phyloP scores from a whole-genome alignment of 78 protist species.

The Emiliania huxleyi region DNA sequence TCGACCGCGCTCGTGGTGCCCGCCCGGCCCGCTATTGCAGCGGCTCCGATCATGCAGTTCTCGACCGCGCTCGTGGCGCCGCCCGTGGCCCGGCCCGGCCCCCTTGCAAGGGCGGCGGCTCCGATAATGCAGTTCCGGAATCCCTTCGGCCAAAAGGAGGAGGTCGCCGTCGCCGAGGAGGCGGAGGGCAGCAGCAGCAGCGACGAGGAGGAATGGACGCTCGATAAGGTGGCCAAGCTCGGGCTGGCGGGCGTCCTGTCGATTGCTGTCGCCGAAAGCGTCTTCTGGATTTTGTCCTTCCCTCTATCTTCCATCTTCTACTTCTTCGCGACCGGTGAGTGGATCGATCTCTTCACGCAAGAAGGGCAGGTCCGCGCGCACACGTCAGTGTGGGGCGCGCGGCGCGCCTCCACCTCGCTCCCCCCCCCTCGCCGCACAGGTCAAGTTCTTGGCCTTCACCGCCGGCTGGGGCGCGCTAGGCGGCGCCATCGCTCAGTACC shows the following conservation, averaged over 20 bases:
- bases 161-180: too few relatives aligned
- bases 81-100: too few relatives aligned
- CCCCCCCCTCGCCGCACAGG: background rate
- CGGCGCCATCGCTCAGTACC: background rate
- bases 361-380: background rate
- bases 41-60: too few relatives aligned
- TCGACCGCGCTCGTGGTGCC: too few relatives aligned
- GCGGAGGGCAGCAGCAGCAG: too few relatives aligned
- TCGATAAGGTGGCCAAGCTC: background rate
- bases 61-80: too few relatives aligned
- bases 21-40: too few relatives aligned
- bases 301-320: background rate
- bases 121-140: too few relatives aligned
- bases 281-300: background rate
- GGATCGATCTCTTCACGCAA: background rate
- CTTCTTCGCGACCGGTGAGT: background rate
- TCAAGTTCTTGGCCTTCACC: background rate
- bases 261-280: background rate
- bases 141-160: too few relatives aligned
- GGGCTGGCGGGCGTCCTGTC: background rate
- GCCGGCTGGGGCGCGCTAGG: slow-evolving; percentile 11
- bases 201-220: background rate
- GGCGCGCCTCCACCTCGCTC: background rate
- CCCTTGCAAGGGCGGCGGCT: too few relatives aligned
- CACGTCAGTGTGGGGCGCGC: background rate